Evolutionary conservation across 257 asterid species (phyloP), one percentile per base, ranked within the genome.

Genomic region (Nicotiana sylvestris): DNA sequence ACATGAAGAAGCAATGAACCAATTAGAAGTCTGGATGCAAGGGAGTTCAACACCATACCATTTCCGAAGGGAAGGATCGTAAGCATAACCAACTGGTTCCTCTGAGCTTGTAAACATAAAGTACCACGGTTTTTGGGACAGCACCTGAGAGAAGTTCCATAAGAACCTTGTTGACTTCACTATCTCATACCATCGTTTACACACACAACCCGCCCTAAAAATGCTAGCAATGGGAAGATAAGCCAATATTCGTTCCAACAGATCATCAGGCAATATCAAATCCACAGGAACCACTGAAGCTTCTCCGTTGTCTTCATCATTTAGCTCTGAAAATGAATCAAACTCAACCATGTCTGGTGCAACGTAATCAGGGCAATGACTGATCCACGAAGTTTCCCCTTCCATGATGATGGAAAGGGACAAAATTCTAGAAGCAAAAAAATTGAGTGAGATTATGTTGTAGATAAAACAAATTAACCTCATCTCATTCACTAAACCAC

Each of bases 61-160:
- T 78, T 94, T 94, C 11, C 89, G 86, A 18, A 91, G 91, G 78
- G 88, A 61, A 16, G 98, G 98, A 80, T 96, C 98, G 17, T 89
- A 96, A 1, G 97, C 96, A 82, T 90, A 93, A 51, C 99, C 99
- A 72, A 81, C 85, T 1, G 99, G 98, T 67, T 92, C 97, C 27
- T 96, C 95, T 0, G 97, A 90, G 92, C 97, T 88, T 5, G 98
- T 96, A 87, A 96, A 96, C 98, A 96, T 96, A 85, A 94, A 96
- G 87, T 96, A 96, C 98, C 98, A 95, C 3, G 99, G 98, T 84
- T 92, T 94, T 29, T 91, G 94, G 1, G 92, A 62, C 39, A 82
- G 83, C 57, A 81, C 80, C 6, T 86, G 90, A 61, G 97, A 86
- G 83, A 86, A 84, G 68, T 91, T 90, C 95, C 97, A 91, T 0